Percentiles rank a stretch among this genome's conserved stretches.
Evolutionary conservation across 1,139 yeast genomes (phyloP).

Genomic region (Debaryomyces coudertii): DNA sequence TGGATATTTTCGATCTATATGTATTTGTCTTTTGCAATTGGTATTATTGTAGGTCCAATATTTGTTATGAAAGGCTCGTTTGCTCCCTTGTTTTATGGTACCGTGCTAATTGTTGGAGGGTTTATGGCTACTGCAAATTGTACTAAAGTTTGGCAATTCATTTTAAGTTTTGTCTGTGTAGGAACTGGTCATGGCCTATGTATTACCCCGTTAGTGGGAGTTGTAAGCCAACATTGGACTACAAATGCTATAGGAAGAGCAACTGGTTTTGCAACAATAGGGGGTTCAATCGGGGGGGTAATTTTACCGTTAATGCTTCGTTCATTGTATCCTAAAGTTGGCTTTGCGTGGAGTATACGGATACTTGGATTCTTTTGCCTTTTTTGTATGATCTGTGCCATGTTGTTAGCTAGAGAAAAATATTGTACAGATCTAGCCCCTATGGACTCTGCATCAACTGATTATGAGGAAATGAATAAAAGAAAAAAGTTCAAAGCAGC

Average conservation of each 20-base stretch:
- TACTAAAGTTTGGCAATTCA: conserved; percentile 35
- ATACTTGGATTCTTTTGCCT: conserved; percentile 37
- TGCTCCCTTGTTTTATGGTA: conserved; percentile 29
- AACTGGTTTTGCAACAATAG: conserved; percentile 41
- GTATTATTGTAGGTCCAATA: conserved; percentile 40
- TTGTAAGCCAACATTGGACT: conserved; percentile 42
- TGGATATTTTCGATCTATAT: conserved; percentile 45
- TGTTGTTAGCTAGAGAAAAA: conserved; percentile 14
- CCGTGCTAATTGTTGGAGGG: conserved; percentile 33
- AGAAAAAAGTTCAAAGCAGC: conserved; percentile 10
- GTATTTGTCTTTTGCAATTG: conserved; percentile 34
- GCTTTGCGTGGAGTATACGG: conserved; percentile 41
- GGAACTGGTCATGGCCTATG: conserved; percentile 41
- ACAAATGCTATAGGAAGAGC: conserved; percentile 37
- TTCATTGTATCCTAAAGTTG: conserved; percentile 31
- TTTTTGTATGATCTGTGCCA: conserved; percentile 27
- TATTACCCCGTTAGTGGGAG: conserved; percentile 42
- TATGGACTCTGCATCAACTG: conserved; percentile 4
- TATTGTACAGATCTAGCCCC: conserved; percentile 9
- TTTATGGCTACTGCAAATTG: conserved; percentile 39
- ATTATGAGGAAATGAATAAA: conserved; percentile 10
- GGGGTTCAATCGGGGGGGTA: conserved; percentile 45
- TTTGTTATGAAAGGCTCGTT: conserved; percentile 40
- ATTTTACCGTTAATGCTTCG: conserved; percentile 39
- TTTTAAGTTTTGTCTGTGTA: conserved; percentile 37